These are phyloP conservation scores for Volutella citrinella DNA, from an alignment of 2,329 filamentous ascomycete genomes.

Conservation along the genomic window DNA sequence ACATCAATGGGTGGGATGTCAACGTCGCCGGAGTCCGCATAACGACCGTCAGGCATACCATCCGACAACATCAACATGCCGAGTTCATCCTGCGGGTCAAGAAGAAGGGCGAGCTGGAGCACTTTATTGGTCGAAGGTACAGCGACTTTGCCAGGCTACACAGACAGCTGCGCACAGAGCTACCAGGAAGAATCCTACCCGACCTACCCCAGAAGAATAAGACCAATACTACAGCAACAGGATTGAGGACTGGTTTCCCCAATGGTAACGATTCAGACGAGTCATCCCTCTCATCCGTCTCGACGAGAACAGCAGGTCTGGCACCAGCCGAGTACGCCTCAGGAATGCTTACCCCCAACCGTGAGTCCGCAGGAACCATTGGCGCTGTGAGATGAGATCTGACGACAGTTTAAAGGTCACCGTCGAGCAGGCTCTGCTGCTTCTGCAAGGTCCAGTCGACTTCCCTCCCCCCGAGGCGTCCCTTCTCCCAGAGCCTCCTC, in stretches of 20 bases:
- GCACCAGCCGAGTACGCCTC: no score
- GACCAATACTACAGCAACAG: slow-evolving; percentile 64
- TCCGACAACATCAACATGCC: slow-evolving; percentile 88
- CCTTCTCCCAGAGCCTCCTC: slow-evolving; percentile 30
- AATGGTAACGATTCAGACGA: slow-evolving; percentile 68
- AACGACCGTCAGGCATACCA: slow-evolving; percentile 76
- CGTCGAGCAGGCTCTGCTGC: slow-evolving; percentile 23
- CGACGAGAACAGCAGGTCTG: slow-evolving; percentile 58
- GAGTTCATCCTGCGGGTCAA: slow-evolving; percentile 90
- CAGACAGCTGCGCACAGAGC: slow-evolving; percentile 74
- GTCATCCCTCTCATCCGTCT: slow-evolving; percentile 77
- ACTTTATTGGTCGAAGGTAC: slow-evolving; percentile 81
- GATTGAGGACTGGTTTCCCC: slow-evolving; percentile 51
- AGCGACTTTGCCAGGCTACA: slow-evolving; percentile 82
- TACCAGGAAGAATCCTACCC: slow-evolving; percentile 87
- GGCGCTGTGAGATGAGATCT: no score
- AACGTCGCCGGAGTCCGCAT: slow-evolving; percentile 89
- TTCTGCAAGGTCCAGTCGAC: slow-evolving; percentile 24
- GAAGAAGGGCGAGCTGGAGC: slow-evolving; percentile 68
- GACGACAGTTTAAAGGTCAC: no score
- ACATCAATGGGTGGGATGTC: slow-evolving; percentile 89
- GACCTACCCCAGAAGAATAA: slow-evolving; percentile 92
- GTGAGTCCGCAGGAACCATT: no score
- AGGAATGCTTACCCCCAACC: no score
- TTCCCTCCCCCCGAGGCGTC: slow-evolving; percentile 25